Percentiles rank a stretch among this genome's conserved stretches.
Evolutionary conservation across 805 yeast genomes (phyloP).

Genomic region (Yamadazyma takamatsuzukensis): DNA sequence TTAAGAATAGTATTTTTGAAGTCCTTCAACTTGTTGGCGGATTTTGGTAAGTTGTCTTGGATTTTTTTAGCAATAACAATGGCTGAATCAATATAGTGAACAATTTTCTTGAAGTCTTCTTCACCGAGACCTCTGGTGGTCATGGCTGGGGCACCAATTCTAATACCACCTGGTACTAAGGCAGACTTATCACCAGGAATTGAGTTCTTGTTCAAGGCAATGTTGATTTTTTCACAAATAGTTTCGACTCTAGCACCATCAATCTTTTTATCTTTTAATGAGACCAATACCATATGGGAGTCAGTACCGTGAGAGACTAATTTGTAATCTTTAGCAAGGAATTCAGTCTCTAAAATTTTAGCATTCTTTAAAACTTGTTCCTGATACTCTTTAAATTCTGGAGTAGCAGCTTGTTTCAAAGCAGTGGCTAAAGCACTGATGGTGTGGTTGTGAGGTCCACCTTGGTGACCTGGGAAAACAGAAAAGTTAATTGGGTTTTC

Average conservation of each 20-base stretch:
- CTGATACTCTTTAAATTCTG: constrained; percentile 87
- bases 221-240: constrained; percentile 82
- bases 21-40: constrained; percentile 93
- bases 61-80: constrained; percentile 71
- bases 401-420: constrained; percentile 83
- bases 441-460: constrained; percentile 99
- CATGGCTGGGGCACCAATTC: constrained; percentile 99
- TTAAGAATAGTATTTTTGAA: constrained; percentile 79
- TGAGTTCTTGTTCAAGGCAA: constrained; percentile 94
- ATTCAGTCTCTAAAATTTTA: constrained; percentile 65
- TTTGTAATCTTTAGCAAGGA: constrained; percentile 61
- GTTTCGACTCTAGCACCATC: constrained; percentile 97
- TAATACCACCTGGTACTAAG: constrained; percentile 89
- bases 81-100: constrained; percentile 74
- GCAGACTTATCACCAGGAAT: constrained; percentile 97
- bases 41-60: constrained; percentile 80
- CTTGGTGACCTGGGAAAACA: constrained; percentile 99
- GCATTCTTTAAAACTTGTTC: constrained; percentile 80
- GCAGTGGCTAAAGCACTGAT: constrained; percentile 96
- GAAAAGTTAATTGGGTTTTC: constrained; percentile 92
- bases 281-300: constrained; percentile 85
- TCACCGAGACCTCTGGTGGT: constrained; percentile 88
- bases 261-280: constrained; percentile 70
- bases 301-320: constrained; percentile 94
- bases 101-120: constrained; percentile 77